phyloP scores from a whole-genome alignment of 108 stramenopile species.

The Ochromonas danica region DNA sequence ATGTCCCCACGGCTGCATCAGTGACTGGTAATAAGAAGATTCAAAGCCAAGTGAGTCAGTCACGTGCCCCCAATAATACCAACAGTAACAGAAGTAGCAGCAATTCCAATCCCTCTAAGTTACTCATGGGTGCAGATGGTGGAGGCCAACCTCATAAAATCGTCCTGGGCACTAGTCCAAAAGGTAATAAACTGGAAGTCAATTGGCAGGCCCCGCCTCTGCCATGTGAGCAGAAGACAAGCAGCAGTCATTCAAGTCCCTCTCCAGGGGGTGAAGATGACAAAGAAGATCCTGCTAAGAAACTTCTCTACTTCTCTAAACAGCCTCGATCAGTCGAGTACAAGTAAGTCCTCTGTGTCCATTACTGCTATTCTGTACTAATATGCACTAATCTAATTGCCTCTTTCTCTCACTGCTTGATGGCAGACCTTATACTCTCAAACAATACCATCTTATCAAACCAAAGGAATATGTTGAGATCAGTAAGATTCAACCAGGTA shows the following conservation, averaged over 20 bases:
- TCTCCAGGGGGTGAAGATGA: no score
- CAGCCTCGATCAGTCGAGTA: constrained; percentile 36
- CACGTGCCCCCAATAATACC: neutral
- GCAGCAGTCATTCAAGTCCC: no score
- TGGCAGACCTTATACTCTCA: constrained; percentile 46
- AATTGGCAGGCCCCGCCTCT: neutral
- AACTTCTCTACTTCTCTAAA: constrained; percentile 34
- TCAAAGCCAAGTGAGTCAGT: neutral
- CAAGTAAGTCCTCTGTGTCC: no score
- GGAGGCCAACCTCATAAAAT: no score
- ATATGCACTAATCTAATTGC: no score
- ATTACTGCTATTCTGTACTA: no score
- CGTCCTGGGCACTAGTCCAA: no score
- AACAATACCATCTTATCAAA: constrained; percentile 47
- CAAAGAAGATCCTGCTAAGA: neutral
- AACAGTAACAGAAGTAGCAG: neutral
- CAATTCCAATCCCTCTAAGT: neutral
- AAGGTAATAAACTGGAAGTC: neutral
- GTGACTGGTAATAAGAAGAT: neutral
- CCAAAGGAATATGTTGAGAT: constrained; percentile 47
- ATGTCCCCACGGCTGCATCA: neutral
- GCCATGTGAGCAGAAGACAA: neutral
- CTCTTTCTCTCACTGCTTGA: no score
- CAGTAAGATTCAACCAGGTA: constrained; percentile 19
- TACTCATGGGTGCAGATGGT: no score